Evolutionary conservation across 2,329 filamentous ascomycete species (phyloP), one percentile per base, ranked within the genome.

Genomic region (Cladosporium sp.): DNA sequence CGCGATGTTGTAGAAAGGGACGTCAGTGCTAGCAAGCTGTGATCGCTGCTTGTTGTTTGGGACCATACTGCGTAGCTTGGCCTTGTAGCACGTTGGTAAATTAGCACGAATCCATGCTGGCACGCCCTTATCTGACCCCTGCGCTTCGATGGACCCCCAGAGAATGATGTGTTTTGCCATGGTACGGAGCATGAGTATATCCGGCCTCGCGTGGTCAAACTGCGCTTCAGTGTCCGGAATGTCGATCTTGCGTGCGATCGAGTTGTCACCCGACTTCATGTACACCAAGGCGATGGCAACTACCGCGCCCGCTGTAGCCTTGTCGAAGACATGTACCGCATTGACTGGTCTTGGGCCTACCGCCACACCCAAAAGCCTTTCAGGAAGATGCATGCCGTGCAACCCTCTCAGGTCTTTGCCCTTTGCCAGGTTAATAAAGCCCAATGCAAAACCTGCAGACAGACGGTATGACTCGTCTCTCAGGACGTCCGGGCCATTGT

Each of bases 391-490:
- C 89, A 98, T 95, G 62, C 97, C 93, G 57, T 95, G 87, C 41
- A 98, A 77, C 8, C 92, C 92, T 62, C 85, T 85, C 22, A 97
- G 75, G 61, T 96, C 87, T 53, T 83, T 86, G 16, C 93, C 94
- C 63, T 92, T 94, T 50, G 86, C 93, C 1, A 98, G 74, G 66
- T 98, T 98, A 69, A 98, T 96, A 57, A 94, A 84, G 0, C 93
- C 93, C 0, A 98, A 77, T 0, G 94, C 86, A 61, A 96, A 95
- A 0, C 93, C 94, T 15, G 94, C 91, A 7, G 93, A 91, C 30
- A 98, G 78, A 35, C 94, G 84, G 67, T 98, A 98, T n/a, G 91
- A 91, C 71, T 98, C 93, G 63, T 94, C 92, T 19, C 92, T 83
- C 42, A 97, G 71, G 18, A 84, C 83, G 60, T 95, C 88, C 51